phyloP scores from a whole-genome alignment of 2,329 filamentous ascomycete species.

The Nothomitra cinnamomea region DNA sequence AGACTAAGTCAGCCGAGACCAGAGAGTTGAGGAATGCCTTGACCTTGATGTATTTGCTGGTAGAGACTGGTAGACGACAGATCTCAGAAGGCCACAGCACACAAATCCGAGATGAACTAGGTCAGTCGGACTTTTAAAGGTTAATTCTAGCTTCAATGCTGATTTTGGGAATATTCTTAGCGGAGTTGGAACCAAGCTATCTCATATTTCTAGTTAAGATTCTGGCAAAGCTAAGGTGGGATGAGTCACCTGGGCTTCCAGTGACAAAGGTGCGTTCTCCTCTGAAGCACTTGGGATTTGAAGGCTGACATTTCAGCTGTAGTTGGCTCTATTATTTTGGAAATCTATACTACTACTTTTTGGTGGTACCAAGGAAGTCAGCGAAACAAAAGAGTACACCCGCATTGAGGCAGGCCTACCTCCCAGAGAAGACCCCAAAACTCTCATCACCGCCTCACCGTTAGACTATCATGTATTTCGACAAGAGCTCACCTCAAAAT shows the following conservation, averaged over 20 bases:
- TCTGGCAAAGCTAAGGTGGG: constrained; percentile 35
- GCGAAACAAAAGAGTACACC: constrained; percentile 55
- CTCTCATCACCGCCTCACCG: constrained; percentile 81
- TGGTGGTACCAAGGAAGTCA: constrained; percentile 59
- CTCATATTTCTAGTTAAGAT: constrained; percentile 53
- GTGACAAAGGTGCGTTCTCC: constrained; percentile 17
- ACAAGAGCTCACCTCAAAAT: constrained; percentile 94
- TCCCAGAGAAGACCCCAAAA: constrained; percentile 46
- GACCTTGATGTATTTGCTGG: constrained; percentile 18
- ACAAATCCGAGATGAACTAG: constrained; percentile 30
- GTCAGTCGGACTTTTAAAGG: constrained; percentile 25
- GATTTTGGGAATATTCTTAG: constrained; percentile 8
- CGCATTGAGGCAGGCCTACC: constrained; percentile 33
- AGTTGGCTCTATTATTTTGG: constrained; percentile 76
- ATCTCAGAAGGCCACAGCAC: constrained; percentile 44
- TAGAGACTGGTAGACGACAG: constrained; percentile 42
- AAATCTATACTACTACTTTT: constrained; percentile 78
- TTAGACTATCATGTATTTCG: constrained; percentile 93
- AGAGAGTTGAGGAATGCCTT: constrained; percentile 14
- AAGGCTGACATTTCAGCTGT: not conserved
- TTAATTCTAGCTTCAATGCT: constrained; percentile 7
- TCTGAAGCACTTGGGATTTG: constrained; percentile 7
- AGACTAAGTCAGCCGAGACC: constrained; percentile 17
- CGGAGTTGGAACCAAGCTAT: constrained; percentile 43
- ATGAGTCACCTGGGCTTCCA: constrained; percentile 42